These are phyloP conservation scores for Pontederia crassipes DNA, from an alignment of 176 grass and related monocot species.

Conservation along the genomic window DNA sequence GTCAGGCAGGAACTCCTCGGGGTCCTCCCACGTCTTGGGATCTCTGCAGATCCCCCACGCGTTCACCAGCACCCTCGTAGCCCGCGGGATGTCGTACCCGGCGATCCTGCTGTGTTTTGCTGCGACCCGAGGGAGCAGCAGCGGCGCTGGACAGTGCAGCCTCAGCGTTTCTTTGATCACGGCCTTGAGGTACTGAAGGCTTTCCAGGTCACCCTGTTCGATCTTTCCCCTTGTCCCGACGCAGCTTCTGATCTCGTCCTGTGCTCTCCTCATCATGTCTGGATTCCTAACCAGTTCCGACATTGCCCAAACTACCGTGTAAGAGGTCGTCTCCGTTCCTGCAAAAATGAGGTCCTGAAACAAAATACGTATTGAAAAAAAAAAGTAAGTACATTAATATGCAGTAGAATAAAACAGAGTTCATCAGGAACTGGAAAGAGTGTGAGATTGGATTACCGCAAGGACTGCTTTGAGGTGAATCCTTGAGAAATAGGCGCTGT, in stretches of 20 bases:
- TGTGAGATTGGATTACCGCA: too few species aligned
- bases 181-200: background rate
- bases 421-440: too few species aligned
- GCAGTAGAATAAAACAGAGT: background rate
- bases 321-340: background rate
- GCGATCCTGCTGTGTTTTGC: background rate
- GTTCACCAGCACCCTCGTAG: background rate
- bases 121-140: background rate
- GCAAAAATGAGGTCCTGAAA: background rate
- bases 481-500: too few species aligned
- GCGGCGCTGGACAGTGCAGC: background rate
- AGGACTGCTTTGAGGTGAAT: too few species aligned
- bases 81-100: background rate
- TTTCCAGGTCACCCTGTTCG: background rate
- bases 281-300: constrained; percentile 7
- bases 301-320: constrained; percentile 8
- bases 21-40: background rate
- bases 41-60: background rate
- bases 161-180: constrained; percentile 7
- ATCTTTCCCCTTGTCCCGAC: background rate
- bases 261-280: background rate
- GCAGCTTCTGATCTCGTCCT: background rate
- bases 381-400: background rate
- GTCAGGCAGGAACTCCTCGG: constrained; percentile 1
- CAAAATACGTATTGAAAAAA: too few species aligned